Conservation (phyloP, 345 rosid genomes). For the Litchi chinensis region DNA sequence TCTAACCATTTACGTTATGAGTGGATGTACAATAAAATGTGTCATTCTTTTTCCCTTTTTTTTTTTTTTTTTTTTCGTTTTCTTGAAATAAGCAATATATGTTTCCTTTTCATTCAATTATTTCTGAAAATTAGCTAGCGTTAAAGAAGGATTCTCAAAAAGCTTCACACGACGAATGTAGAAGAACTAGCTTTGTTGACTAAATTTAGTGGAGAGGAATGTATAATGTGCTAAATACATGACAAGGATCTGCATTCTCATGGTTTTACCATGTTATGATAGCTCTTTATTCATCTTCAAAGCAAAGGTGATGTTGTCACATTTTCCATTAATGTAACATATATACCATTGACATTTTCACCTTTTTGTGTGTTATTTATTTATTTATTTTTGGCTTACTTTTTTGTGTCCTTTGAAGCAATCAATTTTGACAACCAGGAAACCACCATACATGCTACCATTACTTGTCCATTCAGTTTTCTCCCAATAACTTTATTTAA, state of each 20-base stretch:
- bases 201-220: neutral
- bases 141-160: neutral
- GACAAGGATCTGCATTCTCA: neutral
- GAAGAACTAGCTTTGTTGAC: neutral
- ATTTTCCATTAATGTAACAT: neutral
- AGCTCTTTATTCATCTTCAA: neutral
- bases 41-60: no score
- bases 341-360: conserved; percentile 11
- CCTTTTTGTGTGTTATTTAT: neutral
- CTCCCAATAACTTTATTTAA: neutral
- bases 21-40: no score
- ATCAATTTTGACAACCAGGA: conserved; percentile 25
- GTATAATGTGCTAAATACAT: neutral
- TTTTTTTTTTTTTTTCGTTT: no score
- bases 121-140: neutral
- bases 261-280: neutral
- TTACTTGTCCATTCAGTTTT: conserved; percentile 8
- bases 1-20: no score
- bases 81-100: no score
- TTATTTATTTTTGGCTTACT: no score
- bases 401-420: neutral
- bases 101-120: neutral
- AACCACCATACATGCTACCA: neutral
- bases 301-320: neutral
- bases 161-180: neutral